Evolutionary conservation across 805 yeast genomes (phyloP).

Genomic region (Ogataea thermomethanolica): DNA sequence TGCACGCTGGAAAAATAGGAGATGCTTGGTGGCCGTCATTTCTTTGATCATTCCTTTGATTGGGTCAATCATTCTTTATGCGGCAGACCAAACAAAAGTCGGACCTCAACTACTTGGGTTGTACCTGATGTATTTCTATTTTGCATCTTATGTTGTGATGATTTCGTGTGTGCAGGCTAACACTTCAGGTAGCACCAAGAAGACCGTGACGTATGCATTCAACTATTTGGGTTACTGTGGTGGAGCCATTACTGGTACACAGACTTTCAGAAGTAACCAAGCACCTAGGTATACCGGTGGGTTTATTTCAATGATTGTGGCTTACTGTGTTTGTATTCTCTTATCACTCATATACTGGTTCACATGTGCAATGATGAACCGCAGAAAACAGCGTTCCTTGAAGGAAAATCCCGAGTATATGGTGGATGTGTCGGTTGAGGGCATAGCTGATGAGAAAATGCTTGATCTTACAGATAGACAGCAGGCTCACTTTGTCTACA

Average conservation of each 20-base stretch:
- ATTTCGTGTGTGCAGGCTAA: constrained; percentile 21
- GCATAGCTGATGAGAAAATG: constrained; percentile 7
- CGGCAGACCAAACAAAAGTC: no score
- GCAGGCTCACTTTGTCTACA: constrained; percentile 9
- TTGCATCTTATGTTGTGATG: no score
- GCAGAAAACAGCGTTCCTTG: not conserved
- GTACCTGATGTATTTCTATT: no score
- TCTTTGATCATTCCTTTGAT: no score
- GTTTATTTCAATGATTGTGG: constrained; percentile 47
- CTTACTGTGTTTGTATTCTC: constrained; percentile 5
- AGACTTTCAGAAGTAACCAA: constrained; percentile 52
- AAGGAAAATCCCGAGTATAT: not conserved
- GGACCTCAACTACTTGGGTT: no score
- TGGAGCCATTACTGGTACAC: constrained; percentile 69
- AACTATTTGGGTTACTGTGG: constrained; percentile 59
- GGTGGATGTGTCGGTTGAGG: not conserved
- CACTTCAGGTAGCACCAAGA: constrained; percentile 35
- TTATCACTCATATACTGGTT: constrained; percentile 9
- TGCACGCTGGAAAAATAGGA: no score
- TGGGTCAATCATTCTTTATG: no score
- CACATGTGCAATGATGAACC: constrained; percentile 4
- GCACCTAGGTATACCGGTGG: constrained; percentile 58
- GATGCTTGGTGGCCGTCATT: no score
- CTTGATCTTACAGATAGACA: constrained; percentile 11
- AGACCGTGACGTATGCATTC: constrained; percentile 46